Percentiles rank a stretch among this genome's conserved stretches.
phyloP scores from a whole-genome alignment of 495 filamentous ascomycete genomes.

The Amorphotheca resinae region DNA sequence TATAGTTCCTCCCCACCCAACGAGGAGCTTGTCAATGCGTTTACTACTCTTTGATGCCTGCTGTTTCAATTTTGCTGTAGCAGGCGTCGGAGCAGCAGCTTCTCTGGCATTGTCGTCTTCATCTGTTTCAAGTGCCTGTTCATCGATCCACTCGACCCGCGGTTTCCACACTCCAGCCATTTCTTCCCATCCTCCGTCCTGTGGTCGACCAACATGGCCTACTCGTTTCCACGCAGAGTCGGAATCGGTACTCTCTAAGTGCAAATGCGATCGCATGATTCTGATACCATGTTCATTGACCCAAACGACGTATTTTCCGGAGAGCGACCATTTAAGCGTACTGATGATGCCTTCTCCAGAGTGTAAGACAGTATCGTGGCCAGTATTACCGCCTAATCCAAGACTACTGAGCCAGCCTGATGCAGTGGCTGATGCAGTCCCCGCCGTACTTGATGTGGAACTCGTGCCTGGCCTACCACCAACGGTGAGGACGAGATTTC shows the following conservation, averaged over 20 bases:
- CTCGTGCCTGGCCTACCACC: conserved; percentile 67
- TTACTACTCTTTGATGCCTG: conserved; percentile 30
- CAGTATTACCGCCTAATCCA: conserved; percentile 61
- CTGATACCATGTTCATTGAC: conserved; percentile 93
- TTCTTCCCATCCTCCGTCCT: conserved; percentile 73
- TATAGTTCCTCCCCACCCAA: conserved; percentile 91
- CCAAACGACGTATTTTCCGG: conserved; percentile 86
- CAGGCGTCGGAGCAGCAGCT: conserved; percentile 30
- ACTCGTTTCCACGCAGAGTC: conserved; percentile 94
- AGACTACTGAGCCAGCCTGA: conserved; percentile 87
- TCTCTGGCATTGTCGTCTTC: conserved; percentile 38
- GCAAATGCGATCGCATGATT: conserved; percentile 84
- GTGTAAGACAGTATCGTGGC: conserved; percentile 81
- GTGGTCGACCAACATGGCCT: conserved; percentile 76
- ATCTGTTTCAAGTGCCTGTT: conserved; percentile 53
- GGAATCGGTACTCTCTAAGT: conserved; percentile 60
- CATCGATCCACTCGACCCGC: conserved; percentile 82
- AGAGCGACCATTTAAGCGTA: conserved; percentile 83
- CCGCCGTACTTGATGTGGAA: conserved; percentile 67
- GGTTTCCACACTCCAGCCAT: conserved; percentile 93
- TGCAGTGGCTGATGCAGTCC: conserved; percentile 64
- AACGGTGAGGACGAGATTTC: conserved; percentile 77
- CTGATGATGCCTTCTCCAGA: conserved; percentile 85
- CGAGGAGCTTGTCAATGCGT: conserved; percentile 65
- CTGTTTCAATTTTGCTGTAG: conserved; percentile 32